A percentile compares a stretch with the other conserved stretches of the same genome.
Conservation (phyloP, 2,329 filamentous ascomycete genomes). For the Ambrosiella beaveri region DNA sequence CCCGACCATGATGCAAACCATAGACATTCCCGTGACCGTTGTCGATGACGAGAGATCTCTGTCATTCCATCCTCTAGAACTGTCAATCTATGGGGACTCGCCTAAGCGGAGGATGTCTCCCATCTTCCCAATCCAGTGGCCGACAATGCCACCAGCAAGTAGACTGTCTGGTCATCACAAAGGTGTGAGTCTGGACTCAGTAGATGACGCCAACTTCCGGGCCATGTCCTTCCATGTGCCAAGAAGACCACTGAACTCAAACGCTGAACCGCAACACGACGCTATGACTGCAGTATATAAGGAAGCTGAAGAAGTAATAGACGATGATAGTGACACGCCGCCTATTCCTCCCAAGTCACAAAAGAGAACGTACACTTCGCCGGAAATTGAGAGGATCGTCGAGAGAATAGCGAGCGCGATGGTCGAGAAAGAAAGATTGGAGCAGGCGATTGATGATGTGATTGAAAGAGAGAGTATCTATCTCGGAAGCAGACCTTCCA, state of each 20-base stretch:
- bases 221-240: conserved; percentile 39
- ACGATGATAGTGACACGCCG: conserved; percentile 14
- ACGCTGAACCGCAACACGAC: conserved; percentile 15
- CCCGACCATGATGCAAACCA: neutral
- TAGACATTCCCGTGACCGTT: neutral
- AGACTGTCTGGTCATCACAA: conserved; percentile 7
- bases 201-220: conserved; percentile 1
- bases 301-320: neutral
- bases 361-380: conserved; percentile 27
- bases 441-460: conserved; percentile 41
- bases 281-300: too few species aligned
- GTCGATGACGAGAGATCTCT: conserved; percentile 18
- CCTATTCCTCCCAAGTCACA: conserved; percentile 29
- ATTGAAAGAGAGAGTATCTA: conserved; percentile 45
- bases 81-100: conserved; percentile 30
- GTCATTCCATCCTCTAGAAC: conserved; percentile 37
- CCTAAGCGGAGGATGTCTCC: conserved; percentile 32
- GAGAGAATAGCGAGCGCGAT: conserved; percentile 39
- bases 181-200: conserved; percentile 2
- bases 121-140: conserved; percentile 32
- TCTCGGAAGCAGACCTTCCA: conserved; percentile 34
- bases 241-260: conserved; percentile 22
- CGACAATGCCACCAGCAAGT: conserved; percentile 9
- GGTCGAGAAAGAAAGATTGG: conserved; percentile 39
- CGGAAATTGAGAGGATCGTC: conserved; percentile 33